Evolutionary conservation across 1,284 basidiomycete genomes (phyloP).

Genomic region (Polyporus tsugae): DNA sequence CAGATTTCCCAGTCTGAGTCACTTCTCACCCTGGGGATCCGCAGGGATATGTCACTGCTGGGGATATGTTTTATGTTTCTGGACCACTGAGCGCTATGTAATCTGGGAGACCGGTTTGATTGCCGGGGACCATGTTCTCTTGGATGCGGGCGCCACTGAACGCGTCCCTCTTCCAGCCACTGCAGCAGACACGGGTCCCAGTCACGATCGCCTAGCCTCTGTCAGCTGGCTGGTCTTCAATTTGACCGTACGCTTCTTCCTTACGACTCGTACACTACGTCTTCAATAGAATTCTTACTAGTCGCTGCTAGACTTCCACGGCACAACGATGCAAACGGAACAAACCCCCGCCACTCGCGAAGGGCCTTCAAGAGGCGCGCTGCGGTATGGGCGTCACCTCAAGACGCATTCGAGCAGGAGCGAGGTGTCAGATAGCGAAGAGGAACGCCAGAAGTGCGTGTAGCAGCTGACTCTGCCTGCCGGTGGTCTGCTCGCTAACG

Average conservation of each 20-base stretch:
- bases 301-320: background rate
- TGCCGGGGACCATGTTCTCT: constrained; percentile 17
- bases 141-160: constrained; percentile 2
- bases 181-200: background rate
- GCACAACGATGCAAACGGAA: background rate
- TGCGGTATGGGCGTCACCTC: background rate
- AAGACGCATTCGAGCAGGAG: constrained; percentile 16
- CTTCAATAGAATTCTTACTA: background rate
- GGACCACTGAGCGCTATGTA: no score
- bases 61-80: background rate
- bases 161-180: constrained; percentile 1
- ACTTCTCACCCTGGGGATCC: background rate
- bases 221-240: background rate
- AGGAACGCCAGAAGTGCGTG: constrained; percentile 35
- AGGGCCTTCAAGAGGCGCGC: background rate
- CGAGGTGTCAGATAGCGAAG: constrained; percentile 40
- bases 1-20: background rate
- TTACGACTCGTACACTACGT: no score
- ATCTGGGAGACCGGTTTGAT: constrained; percentile 29
- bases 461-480: background rate
- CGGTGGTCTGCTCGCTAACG: background rate
- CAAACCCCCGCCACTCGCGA: background rate
- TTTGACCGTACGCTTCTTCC: background rate
- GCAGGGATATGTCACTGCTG: no score
- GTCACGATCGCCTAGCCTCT: background rate